Evolutionary conservation across 208 protist genomes (phyloP).

Genomic region (Trypanosoma congolense): DNA sequence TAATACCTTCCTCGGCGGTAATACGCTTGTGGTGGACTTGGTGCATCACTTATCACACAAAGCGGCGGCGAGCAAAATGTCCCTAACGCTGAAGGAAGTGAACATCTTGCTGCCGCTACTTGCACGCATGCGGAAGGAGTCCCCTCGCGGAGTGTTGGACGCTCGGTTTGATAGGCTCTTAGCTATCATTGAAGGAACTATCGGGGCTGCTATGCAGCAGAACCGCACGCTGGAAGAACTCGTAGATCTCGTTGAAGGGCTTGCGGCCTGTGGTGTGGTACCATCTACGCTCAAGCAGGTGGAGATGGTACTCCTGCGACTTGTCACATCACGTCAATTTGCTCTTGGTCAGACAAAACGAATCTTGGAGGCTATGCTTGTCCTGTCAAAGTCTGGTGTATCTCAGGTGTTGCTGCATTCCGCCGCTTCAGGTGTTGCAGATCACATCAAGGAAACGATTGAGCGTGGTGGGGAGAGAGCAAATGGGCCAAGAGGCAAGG

Average conservation of each 20-base stretch:
- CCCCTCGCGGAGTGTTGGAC: conserved; percentile 5
- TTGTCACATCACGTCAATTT: conserved; percentile 22
- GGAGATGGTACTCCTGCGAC: conserved; percentile 63
- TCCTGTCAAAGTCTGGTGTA: conserved; percentile 30
- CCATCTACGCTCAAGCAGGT: conserved; percentile 52
- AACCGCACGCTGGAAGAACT: conserved; percentile 20
- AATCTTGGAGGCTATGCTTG: conserved; percentile 36
- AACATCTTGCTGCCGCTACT: conserved; percentile 60
- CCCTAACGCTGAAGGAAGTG: conserved; percentile 46
- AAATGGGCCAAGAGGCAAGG: not conserved
- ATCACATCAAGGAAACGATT: not conserved
- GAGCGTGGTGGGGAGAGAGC: not conserved
- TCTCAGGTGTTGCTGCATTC: conserved; percentile 43
- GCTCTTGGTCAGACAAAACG: conserved; percentile 23
- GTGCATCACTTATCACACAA: conserved; percentile 66
- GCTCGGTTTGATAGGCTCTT: conserved; percentile 43
- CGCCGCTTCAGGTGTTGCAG: conserved; percentile 28
- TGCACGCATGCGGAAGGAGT: conserved; percentile 25
- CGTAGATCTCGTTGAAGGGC: conserved; percentile 49
- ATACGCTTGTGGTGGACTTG: conserved; percentile 44
- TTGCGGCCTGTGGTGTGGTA: conserved; percentile 48
- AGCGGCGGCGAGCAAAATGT: conserved; percentile 35
- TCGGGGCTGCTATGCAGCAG: conserved; percentile 54
- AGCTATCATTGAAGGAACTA: conserved; percentile 34
- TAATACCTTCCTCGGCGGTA: conserved; percentile 11